These are phyloP conservation scores for Monilinia vaccinii-corymbosi DNA, from an alignment of 2,329 filamentous ascomycete genomes.

Conservation along the genomic window DNA sequence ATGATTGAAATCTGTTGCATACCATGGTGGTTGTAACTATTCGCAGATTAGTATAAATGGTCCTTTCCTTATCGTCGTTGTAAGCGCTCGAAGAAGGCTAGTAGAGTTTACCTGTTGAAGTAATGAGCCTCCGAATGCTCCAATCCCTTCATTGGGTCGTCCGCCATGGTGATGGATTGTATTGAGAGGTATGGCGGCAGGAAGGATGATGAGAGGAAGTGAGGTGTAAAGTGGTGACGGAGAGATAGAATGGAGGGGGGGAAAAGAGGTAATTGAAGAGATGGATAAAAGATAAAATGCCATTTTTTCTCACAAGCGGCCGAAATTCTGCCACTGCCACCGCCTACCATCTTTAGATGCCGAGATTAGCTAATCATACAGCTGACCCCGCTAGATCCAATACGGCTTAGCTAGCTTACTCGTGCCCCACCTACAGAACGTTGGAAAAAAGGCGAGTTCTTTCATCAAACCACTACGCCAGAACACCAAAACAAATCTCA, in stretches of 20 bases:
- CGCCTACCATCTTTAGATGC: background rate
- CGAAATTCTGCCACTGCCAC: background rate
- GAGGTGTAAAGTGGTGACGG: background rate
- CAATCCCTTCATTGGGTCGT: conserved; percentile 39
- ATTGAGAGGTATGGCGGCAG: background rate
- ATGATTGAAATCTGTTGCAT: conserved; percentile 31
- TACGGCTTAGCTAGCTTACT: background rate
- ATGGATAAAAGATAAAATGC: too few species aligned
- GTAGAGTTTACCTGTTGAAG: conserved; percentile 84
- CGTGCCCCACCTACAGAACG: background rate
- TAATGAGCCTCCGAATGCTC: conserved; percentile 83
- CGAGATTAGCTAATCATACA: background rate
- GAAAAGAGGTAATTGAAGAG: too few species aligned
- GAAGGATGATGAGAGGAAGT: background rate
- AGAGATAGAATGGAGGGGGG: background rate
- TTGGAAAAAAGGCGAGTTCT: background rate
- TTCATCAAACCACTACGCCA: conserved; percentile 1
- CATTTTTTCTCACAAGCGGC: conserved; percentile 1
- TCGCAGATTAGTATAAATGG: conserved; percentile 18
- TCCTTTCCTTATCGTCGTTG: background rate
- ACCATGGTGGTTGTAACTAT: conserved; percentile 97
- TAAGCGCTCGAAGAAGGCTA: background rate
- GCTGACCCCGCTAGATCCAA: background rate
- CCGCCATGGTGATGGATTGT: conserved; percentile 34
- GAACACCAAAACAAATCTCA: background rate